These are phyloP conservation scores for Magnolia kwangsiensis DNA, from an alignment of 164 flowering plant genomes.

Conservation along the genomic window DNA sequence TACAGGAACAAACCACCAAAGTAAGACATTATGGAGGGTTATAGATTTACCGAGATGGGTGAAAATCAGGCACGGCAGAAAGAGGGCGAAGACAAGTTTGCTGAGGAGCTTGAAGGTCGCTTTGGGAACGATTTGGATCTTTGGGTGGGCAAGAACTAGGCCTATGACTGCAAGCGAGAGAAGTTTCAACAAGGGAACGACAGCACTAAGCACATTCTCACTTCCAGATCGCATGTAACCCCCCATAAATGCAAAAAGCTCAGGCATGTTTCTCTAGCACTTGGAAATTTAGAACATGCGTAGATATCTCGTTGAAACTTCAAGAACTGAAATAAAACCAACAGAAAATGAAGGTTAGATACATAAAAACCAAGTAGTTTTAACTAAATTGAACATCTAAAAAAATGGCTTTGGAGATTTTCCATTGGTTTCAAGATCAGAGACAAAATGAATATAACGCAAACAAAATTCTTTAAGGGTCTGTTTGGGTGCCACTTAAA, in stretches of 20 bases:
- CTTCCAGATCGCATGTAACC: background rate
- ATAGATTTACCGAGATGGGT: slow-evolving; percentile 67
- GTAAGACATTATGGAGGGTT: slow-evolving; percentile 39
- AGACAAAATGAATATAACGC: background rate
- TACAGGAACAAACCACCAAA: slow-evolving; percentile 92
- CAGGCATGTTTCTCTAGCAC: background rate
- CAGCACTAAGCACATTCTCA: slow-evolving; percentile 39
- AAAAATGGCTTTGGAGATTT: background rate
- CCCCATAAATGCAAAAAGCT: background rate
- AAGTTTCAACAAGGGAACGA: slow-evolving; percentile 77
- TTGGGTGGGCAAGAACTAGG: slow-evolving; percentile 66
- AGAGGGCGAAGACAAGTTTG: slow-evolving; percentile 87
- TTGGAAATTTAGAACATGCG: slow-evolving; percentile 1
- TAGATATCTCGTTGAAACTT: background rate
- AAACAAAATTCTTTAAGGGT: background rate
- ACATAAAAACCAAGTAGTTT: background rate
- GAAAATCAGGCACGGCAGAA: slow-evolving; percentile 83
- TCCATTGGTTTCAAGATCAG: background rate
- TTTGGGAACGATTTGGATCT: slow-evolving; percentile 52
- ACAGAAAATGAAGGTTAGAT: background rate
- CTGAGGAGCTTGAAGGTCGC: slow-evolving; percentile 81
- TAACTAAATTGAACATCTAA: background rate
- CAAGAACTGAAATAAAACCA: background rate
- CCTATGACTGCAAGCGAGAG: slow-evolving; percentile 68
- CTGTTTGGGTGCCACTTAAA: background rate